These are phyloP conservation scores for Inga oerstediana DNA, from an alignment of 306 rosid species.

Conservation along the genomic window DNA sequence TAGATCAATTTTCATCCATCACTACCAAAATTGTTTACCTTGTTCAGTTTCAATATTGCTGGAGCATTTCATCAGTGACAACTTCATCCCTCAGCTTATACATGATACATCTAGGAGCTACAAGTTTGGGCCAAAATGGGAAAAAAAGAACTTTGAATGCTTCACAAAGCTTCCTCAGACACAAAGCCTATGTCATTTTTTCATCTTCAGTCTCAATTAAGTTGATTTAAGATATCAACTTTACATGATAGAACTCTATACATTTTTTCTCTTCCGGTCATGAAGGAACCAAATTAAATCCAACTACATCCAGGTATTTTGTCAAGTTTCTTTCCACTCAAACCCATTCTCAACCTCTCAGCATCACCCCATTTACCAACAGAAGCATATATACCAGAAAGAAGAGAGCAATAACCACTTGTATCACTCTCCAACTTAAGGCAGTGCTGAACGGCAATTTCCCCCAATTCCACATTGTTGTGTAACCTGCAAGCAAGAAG, in stretches of 20 bases:
- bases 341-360: conserved; percentile 43
- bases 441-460: conserved; percentile 66
- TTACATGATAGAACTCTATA: neutral
- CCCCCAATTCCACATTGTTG: conserved; percentile 58
- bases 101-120: neutral
- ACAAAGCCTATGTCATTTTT: neutral
- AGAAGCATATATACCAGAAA: conserved; percentile 59
- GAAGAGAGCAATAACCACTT: conserved; percentile 60
- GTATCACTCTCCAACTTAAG: conserved; percentile 56
- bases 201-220: neutral
- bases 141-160: neutral
- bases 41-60: neutral
- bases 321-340: conserved; percentile 40
- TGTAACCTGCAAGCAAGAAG: conserved; percentile 71
- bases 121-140: neutral
- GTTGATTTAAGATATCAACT: neutral
- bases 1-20: neutral
- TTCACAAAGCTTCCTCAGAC: neutral
- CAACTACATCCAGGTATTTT: conserved; percentile 74
- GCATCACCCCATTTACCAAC: conserved; percentile 65
- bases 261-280: conserved; percentile 20
- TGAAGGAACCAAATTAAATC: conserved; percentile 35
- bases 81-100: neutral
- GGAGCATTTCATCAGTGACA: neutral
- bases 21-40: neutral